Evolutionary conservation across 1,284 basidiomycete genomes (phyloP), one percentile per base, ranked within the genome.

Genomic region (Albatrellus sp.): DNA sequence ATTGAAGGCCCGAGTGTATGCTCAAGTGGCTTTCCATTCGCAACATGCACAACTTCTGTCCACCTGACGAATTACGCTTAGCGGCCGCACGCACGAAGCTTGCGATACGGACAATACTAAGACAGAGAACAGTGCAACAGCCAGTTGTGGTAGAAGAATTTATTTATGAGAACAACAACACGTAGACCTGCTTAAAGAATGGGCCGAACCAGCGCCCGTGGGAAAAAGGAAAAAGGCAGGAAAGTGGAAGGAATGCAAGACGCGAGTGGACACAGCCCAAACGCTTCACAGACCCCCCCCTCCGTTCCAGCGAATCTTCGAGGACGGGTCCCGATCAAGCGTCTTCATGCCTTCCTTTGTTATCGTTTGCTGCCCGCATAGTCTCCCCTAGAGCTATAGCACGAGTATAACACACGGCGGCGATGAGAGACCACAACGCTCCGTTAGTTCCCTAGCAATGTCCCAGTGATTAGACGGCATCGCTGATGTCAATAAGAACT

Each of bases 341-440:
- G 52, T 62, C 64, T 55, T 70, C 75, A 48, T 61, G 67, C 55
- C 65, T 73, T 47, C 73, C 77, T 63, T 70, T 72, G 56, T 82
- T 78, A 51, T 64, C 68, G 59, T 79, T 79, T 40, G 76, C 73
- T 53, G 73, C 77, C 49, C 68, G 69, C 68, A 85, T 79, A 43
- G 57, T 63, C 63, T 88, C 85, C 54, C 79, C 80, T 31, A 73
- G 65, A 48, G 69, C 59, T 40, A 78, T 63, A 24, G 83, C 81
- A 43, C 80, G 72, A 30, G 60, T 60, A 56, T 86, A 89, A 57
- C 75, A 75, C 47, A 70, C 54, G 34, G 70, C 68, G n/a, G 81
- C 81, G 54, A 84, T 71, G 42, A 83, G 55, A 8, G 81, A 82
- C 65, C 73, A 89, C 48, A 87, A 60, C 20, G 77, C 75, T 31